These are phyloP conservation scores for Pelargonium fulgidum DNA, from an alignment of 441 rosid species.

Conservation along the genomic window DNA sequence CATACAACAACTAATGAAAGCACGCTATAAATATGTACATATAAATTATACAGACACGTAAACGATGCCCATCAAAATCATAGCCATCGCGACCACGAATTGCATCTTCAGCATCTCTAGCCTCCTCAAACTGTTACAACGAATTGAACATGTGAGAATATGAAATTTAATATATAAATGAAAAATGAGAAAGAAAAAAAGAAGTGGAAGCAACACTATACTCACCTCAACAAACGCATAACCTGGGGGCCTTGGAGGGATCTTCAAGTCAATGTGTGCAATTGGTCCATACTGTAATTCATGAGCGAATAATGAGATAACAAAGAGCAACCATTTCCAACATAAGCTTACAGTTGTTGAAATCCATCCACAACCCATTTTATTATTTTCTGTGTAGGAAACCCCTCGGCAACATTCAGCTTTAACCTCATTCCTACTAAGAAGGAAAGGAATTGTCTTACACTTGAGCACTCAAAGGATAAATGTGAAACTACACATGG, in stretches of 20 bases:
- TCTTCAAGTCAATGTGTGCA: constrained; percentile 60
- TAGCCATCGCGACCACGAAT: constrained; percentile 76
- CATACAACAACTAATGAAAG: not conserved
- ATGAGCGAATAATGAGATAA: not conserved
- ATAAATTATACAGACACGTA: constrained; percentile 38
- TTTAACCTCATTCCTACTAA: no score
- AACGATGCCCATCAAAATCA: constrained; percentile 65
- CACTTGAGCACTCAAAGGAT: no score
- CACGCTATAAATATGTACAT: not conserved
- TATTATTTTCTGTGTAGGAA: no score
- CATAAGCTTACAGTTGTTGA: not conserved
- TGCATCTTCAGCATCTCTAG: constrained; percentile 78
- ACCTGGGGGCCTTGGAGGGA: constrained; percentile 85
- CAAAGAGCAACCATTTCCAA: not conserved
- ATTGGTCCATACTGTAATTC: constrained; percentile 59
- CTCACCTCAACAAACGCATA: constrained; percentile 73
- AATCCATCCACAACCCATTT: no score
- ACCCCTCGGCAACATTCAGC: no score
- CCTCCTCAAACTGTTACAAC: constrained; percentile 51
- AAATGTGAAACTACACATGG: no score
- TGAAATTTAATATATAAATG: constrained; percentile 1
- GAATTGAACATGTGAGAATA: not conserved
- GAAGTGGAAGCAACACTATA: not conserved
- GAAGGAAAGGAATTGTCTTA: no score
- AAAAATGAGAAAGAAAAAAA: not conserved